Base-by-base conservation (phyloP, 345 rosid species). In the Eucalyptus tenuipes region DNA sequence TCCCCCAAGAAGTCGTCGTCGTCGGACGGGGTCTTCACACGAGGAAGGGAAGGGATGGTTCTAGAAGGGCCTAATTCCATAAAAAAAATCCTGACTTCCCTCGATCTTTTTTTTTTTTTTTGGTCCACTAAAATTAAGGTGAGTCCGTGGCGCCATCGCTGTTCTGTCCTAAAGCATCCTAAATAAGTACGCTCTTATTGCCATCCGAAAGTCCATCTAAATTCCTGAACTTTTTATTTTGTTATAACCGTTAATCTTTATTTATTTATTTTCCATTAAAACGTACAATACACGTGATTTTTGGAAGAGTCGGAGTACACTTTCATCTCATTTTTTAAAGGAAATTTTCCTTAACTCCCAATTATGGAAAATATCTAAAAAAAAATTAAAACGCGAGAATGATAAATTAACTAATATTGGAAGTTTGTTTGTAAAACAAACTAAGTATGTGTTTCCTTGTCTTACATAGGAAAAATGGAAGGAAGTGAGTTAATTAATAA, bases 251-350 rank as follows among this genome's bases (percentile, higher is more conserved):
- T 64, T n/a, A 0, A n/a, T 64, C 3, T 61, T 27, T 29, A 27
- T n/a, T n/a, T 53, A 53, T 8, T 18, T 25, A 25, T 25, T 29
- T 64, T 15, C 18, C 75, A 15, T 66, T 66, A 14, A 17, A 31
- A 4, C 15, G 75, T 15, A 7, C 18, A 0, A 64, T 14, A 3
- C 18, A 66, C 10, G 0, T n/a, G 71, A 14, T 61, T 66, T n/a
- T n/a, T 31, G 7, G 0, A 66, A 17, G 75, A n/a, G 7, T n/a
- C 75, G 0, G 17, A 29, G 9, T n/a, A n/a, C n/a, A 7, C 3
- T 68, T 68, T 68, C 79, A 17, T 31, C 11, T 16, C 22, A 16
- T n/a, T n/a, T 64, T 66, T 15, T n/a, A 7, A n/a, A 14, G 18
- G 2, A 66, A 31, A 3, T 4, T 55, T 55, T 55, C 79, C 40